phyloP scores from a whole-genome alignment of 139 green algal species.

The Coelastrella sp. region DNA sequence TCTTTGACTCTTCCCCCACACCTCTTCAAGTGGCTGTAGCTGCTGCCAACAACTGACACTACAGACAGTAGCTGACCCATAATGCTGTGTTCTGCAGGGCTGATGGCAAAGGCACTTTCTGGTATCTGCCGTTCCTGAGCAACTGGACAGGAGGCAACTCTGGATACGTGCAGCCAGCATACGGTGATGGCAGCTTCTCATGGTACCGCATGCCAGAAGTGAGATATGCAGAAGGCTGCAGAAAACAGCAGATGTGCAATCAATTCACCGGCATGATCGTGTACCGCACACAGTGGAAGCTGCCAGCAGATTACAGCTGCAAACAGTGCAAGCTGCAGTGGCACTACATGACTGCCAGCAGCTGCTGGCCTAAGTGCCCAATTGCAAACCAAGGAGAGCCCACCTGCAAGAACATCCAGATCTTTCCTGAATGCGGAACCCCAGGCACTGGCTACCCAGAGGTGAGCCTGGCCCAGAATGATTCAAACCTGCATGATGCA shows the following conservation, averaged over 20 bases:
- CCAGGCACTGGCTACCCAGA: slow-evolving; percentile 22
- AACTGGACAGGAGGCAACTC: slow-evolving; percentile 35
- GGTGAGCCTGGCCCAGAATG: background rate
- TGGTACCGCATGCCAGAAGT: slow-evolving; percentile 28
- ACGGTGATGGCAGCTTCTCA: slow-evolving; percentile 28
- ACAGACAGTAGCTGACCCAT: background rate
- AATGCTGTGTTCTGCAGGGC: background rate
- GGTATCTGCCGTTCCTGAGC: slow-evolving; percentile 31
- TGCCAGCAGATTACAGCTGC: slow-evolving; percentile 20
- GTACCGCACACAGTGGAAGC: slow-evolving; percentile 31
- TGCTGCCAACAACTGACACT: background rate
- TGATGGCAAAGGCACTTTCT: slow-evolving; percentile 35
- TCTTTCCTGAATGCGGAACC: slow-evolving; percentile 20
- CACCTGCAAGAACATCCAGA: slow-evolving; percentile 31
- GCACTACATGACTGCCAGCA: slow-evolving; percentile 37
- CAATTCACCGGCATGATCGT: slow-evolving; percentile 16
- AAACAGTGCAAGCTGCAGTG: slow-evolving; percentile 38
- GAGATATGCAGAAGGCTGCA: background rate
- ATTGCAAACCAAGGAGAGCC: slow-evolving; percentile 13
- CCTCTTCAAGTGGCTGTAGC: no score
- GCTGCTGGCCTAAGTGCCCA: slow-evolving; percentile 44
- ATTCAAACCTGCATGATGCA: no score
- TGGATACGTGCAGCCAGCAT: slow-evolving; percentile 31
- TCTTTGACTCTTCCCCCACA: background rate
- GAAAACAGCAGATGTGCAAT: slow-evolving; percentile 19